A percentile compares a stretch with the other conserved stretches of the same genome.
phyloP scores from a whole-genome alignment of 1,139 yeast genomes.

The Diutina catenulata region DNA sequence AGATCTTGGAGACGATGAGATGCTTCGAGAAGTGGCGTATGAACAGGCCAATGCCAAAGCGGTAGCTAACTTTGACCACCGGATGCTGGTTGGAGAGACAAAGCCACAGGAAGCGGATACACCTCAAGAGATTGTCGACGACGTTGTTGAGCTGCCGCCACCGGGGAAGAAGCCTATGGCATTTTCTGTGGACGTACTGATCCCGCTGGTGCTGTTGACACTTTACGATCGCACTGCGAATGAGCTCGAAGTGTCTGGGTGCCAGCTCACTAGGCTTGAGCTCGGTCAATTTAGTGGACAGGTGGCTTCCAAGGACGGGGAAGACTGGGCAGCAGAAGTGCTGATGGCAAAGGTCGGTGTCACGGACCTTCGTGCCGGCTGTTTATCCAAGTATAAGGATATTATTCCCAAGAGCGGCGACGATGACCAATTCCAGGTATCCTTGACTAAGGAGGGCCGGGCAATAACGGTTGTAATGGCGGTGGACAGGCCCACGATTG shows the following conservation, averaged over 20 bases:
- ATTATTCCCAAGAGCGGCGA: slow-evolving; percentile 63
- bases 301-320: slow-evolving; percentile 40
- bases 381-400: slow-evolving; percentile 61
- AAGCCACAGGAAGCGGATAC: not conserved
- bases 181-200: slow-evolving; percentile 39
- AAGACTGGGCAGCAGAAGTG: slow-evolving; percentile 48
- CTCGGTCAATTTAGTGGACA: slow-evolving; percentile 46
- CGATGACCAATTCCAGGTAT: slow-evolving; percentile 63
- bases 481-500: slow-evolving; percentile 69
- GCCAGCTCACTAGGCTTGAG: slow-evolving; percentile 51
- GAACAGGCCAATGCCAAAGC: slow-evolving; percentile 2
- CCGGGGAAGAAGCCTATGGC: not conserved
- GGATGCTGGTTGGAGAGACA: not conserved
- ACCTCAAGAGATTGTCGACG: not conserved
- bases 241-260: not conserved
- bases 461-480: slow-evolving; percentile 45
- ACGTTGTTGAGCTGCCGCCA: not conserved
- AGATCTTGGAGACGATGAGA: not conserved
- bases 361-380: slow-evolving; percentile 53
- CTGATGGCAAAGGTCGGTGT: slow-evolving; percentile 67
- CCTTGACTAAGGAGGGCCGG: slow-evolving; percentile 33
- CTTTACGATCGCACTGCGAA: slow-evolving; percentile 47
- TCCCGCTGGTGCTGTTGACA: slow-evolving; percentile 55
- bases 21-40: not conserved
- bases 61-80: not conserved